Percentiles rank a stretch among this genome's conserved stretches.
Evolutionary conservation across 352 stramenopile genomes (phyloP).

Genomic region (Salisapilia sapeloensis): DNA sequence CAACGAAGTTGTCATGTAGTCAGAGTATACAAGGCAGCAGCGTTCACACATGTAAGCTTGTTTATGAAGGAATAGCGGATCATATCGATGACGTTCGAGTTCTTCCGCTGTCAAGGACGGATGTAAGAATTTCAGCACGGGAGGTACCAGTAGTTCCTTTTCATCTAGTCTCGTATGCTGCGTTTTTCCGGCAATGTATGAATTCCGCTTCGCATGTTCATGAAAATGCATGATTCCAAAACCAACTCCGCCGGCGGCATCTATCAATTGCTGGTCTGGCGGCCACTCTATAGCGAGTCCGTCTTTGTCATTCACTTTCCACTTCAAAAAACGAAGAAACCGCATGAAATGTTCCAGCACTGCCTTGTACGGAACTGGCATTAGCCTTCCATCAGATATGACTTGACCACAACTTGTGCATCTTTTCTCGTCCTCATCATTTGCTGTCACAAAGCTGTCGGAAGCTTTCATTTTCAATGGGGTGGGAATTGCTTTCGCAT

Average conservation of each 20-base stretch:
- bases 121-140: conserved; percentile 85
- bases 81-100: conserved; percentile 77
- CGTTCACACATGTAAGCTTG: conserved; percentile 80
- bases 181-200: not conserved
- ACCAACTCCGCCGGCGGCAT: conserved; percentile 82
- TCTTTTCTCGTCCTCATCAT: not conserved
- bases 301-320: conserved; percentile 20
- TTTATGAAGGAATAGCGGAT: conserved; percentile 92
- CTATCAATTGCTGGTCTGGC: conserved; percentile 71
- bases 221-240: conserved; percentile 76
- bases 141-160: conserved; percentile 76
- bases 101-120: conserved; percentile 66
- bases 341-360: conserved; percentile 89
- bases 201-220: conserved; percentile 7
- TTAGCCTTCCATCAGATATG: conserved; percentile 46
- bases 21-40: conserved; percentile 89
- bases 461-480: not conserved
- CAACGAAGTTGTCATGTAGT: conserved; percentile 61
- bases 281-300: conserved; percentile 74
- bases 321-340: conserved; percentile 51
- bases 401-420: conserved; percentile 79
- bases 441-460: too few relatives aligned
- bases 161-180: too few relatives aligned
- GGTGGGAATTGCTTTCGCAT: conserved; percentile 26
- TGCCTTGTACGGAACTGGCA: conserved; percentile 86